A percentile compares a stretch with the other conserved stretches of the same genome.
These are phyloP conservation scores for Penicillium antarcticum DNA, from an alignment of 495 filamentous ascomycete genomes.

Conservation along the genomic window DNA sequence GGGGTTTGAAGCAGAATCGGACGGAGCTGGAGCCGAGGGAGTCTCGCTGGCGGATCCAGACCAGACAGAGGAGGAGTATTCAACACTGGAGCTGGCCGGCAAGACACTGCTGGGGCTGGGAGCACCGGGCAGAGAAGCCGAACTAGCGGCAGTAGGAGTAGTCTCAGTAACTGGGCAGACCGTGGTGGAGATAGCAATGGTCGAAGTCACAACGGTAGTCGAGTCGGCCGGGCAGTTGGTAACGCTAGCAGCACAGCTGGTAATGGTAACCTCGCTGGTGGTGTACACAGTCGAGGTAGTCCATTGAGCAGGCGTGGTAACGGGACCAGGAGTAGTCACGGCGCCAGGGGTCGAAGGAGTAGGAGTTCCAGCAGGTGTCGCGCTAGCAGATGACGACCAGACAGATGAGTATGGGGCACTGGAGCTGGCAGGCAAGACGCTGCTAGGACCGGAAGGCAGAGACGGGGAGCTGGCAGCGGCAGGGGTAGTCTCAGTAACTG, in stretches of 20 bases:
- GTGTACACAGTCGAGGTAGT: slow-evolving; percentile 60
- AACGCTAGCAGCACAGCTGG: slow-evolving; percentile 53
- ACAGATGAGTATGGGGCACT: not conserved
- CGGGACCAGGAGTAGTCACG: slow-evolving; percentile 15
- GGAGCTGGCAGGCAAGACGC: not conserved
- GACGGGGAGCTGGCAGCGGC: slow-evolving; percentile 8
- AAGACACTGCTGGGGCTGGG: not conserved
- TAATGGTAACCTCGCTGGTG: slow-evolving; percentile 56
- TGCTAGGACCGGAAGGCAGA: not conserved
- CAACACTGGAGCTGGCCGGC: not conserved
- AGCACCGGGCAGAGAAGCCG: slow-evolving; percentile 2
- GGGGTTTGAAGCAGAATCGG: not conserved
- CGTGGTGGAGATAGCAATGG: slow-evolving; percentile 57
- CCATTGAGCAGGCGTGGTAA: slow-evolving; percentile 14
- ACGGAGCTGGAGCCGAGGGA: not conserved
- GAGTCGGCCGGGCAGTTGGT: slow-evolving; percentile 55
- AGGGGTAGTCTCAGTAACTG: slow-evolving; percentile 41
- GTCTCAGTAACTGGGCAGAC: slow-evolving; percentile 51
- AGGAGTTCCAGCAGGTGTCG: not conserved
- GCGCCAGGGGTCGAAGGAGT: not conserved
- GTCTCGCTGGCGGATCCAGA: not conserved
- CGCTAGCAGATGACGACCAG: not conserved
- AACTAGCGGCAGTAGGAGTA: slow-evolving; percentile 12
- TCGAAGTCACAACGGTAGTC: slow-evolving; percentile 50
- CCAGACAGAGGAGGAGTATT: slow-evolving; percentile 1